A percentile compares a stretch with the other conserved stretches of the same genome.
phyloP scores from a whole-genome alignment of 306 rosid species.

The Cucurbita maxima region DNA sequence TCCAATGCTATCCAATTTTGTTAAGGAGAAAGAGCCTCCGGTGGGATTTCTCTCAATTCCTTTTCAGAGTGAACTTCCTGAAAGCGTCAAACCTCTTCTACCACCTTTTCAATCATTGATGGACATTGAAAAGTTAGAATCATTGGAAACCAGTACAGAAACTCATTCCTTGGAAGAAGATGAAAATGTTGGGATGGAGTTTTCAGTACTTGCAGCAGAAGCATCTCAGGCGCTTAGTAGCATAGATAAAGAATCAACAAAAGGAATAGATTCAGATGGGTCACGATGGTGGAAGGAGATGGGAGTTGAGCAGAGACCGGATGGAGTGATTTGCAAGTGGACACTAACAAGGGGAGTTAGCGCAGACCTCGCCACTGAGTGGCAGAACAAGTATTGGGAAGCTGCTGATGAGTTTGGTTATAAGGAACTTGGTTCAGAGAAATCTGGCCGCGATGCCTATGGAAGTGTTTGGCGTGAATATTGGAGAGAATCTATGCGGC shows the following conservation, averaged over 20 bases:
- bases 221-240: conserved; percentile 50
- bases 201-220: conserved; percentile 53
- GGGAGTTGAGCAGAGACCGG: conserved; percentile 69
- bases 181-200: conserved; percentile 28
- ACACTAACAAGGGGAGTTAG: conserved; percentile 78
- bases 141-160: conserved; percentile 20
- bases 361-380: conserved; percentile 55
- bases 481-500: conserved; percentile 79
- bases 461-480: conserved; percentile 92
- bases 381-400: conserved; percentile 96
- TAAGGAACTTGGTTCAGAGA: conserved; percentile 97
- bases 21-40: conserved; percentile 51
- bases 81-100: conserved; percentile 22
- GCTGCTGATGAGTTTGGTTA: conserved; percentile 83
- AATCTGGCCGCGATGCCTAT: conserved; percentile 72
- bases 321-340: conserved; percentile 82
- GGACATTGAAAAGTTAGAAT: conserved; percentile 31
- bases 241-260: conserved; percentile 15
- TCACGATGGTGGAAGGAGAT: conserved; percentile 84
- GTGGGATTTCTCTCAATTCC: conserved; percentile 42
- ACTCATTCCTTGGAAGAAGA: conserved; percentile 41
- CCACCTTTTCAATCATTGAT: conserved; percentile 63
- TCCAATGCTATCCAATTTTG: conserved; percentile 22
- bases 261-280: conserved; percentile 61
- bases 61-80: conserved; percentile 43